Conservation (phyloP, 345 rosid species). For the Hibiscus trionum region DNA sequence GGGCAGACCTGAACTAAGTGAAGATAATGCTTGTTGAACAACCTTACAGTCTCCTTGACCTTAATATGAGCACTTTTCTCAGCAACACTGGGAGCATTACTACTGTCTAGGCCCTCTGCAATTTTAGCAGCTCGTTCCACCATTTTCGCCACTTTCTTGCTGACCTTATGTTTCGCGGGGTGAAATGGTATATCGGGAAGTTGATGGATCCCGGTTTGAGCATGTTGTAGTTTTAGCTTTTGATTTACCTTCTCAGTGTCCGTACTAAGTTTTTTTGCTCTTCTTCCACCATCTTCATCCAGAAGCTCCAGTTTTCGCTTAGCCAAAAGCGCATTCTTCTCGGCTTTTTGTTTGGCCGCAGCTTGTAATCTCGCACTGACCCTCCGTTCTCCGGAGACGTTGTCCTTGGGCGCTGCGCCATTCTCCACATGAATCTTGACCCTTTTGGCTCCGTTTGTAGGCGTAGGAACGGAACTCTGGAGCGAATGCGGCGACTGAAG, state of each 20-base stretch:
- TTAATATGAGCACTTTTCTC: conserved; percentile 45
- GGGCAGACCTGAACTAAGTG: conserved; percentile 61
- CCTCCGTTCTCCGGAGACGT: background rate
- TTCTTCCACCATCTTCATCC: conserved; percentile 3
- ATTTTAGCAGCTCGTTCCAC: conserved; percentile 5
- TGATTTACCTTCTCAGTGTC: background rate
- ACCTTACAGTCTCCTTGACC: conserved; percentile 61
- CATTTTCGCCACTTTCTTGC: conserved; percentile 1
- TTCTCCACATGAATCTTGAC: background rate
- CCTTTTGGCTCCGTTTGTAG: background rate
- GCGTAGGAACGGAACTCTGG: background rate
- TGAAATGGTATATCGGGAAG: background rate
- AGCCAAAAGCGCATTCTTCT: conserved; percentile 29
- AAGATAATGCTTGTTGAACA: conserved; percentile 82
- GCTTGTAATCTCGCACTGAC: conserved; percentile 10
- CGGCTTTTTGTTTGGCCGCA: conserved; percentile 20
- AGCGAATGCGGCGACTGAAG: conserved; percentile 10
- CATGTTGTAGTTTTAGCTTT: background rate
- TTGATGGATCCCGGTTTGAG: background rate
- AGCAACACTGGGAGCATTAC: background rate
- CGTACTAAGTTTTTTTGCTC: conserved; percentile 8
- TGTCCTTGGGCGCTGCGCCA: background rate
- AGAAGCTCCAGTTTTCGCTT: conserved; percentile 18
- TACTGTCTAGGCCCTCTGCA: conserved; percentile 1
- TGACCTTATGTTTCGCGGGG: background rate